These are phyloP conservation scores for Trichoderma sp. DNA, from an alignment of 2,329 filamentous ascomycete species.

Conservation along the genomic window DNA sequence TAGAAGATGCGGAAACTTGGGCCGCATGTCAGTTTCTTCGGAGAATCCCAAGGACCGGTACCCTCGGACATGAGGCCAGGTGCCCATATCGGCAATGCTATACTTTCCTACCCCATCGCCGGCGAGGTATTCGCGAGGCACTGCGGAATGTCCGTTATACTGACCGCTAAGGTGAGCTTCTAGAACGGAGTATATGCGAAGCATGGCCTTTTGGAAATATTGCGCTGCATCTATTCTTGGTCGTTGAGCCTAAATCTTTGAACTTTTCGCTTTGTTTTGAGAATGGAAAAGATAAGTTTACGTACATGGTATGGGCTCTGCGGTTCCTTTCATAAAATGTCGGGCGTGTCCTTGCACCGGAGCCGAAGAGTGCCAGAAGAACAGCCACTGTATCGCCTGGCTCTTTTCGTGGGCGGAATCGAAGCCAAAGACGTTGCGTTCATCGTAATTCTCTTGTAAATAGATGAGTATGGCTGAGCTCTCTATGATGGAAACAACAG, in stretches of 20 bases:
- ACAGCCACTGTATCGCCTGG: conserved; percentile 1
- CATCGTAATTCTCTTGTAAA: neutral
- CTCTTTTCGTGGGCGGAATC: neutral
- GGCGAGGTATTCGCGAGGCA: neutral
- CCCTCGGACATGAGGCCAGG: neutral
- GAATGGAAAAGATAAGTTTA: neutral
- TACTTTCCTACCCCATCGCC: conserved; percentile 1
- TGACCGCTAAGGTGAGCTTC: conserved; percentile 5
- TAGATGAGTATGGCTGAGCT: neutral
- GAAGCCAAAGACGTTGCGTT: neutral
- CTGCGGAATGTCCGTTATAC: neutral
- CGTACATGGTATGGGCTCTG: neutral
- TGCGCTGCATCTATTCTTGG: neutral
- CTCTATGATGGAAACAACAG: neutral
- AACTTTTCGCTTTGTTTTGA: too few relatives aligned
- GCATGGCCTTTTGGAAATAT: neutral
- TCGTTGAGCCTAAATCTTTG: neutral
- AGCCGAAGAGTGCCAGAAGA: conserved; percentile 3
- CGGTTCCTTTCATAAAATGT: neutral
- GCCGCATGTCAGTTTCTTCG: neutral
- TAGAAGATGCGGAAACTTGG: conserved; percentile 8
- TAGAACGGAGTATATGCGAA: neutral
- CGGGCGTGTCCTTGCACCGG: neutral
- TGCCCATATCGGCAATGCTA: conserved; percentile 1
- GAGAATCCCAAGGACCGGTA: neutral